phyloP scores from a whole-genome alignment of 768 basidiomycete genomes.

The Ephemerocybe angulata region DNA sequence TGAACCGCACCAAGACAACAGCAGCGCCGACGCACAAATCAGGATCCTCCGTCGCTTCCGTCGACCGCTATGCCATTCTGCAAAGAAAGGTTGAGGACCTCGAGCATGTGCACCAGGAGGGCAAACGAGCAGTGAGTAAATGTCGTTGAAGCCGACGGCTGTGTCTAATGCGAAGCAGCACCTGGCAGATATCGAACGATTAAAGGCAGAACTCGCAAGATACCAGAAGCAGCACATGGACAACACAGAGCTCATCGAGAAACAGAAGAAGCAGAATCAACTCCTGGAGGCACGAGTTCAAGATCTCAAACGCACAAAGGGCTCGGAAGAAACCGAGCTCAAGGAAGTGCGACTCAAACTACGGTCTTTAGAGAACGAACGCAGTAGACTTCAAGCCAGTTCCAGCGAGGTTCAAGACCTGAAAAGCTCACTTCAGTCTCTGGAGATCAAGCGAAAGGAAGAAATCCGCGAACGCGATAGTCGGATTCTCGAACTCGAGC shows the following conservation, averaged over 20 bases:
- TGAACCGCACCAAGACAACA: conserved; percentile 25
- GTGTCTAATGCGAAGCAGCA: conserved; percentile 38
- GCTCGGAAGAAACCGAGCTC: conserved; percentile 55
- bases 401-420: conserved; percentile 49
- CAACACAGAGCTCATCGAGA: conserved; percentile 51
- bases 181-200: conserved; percentile 52
- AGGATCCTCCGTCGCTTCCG: conserved; percentile 18
- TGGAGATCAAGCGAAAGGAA: conserved; percentile 51
- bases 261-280: conserved; percentile 60
- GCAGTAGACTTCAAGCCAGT: conserved; percentile 46
- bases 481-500: conserved; percentile 55
- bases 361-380: conserved; percentile 55
- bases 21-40: conserved; percentile 16
- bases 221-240: conserved; percentile 47
- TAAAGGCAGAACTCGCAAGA: conserved; percentile 53
- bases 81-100: conserved; percentile 64
- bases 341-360: conserved; percentile 61
- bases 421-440: conserved; percentile 44
- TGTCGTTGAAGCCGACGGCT: not conserved
- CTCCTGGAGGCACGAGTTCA: conserved; percentile 55
- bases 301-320: conserved; percentile 51
- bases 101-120: conserved; percentile 58
- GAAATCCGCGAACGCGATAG: conserved; percentile 53
- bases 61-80: conserved; percentile 51
- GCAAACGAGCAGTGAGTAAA: conserved; percentile 57